Base-by-base conservation (phyloP, 441 rosid species). In the Mallotus repandus region DNA sequence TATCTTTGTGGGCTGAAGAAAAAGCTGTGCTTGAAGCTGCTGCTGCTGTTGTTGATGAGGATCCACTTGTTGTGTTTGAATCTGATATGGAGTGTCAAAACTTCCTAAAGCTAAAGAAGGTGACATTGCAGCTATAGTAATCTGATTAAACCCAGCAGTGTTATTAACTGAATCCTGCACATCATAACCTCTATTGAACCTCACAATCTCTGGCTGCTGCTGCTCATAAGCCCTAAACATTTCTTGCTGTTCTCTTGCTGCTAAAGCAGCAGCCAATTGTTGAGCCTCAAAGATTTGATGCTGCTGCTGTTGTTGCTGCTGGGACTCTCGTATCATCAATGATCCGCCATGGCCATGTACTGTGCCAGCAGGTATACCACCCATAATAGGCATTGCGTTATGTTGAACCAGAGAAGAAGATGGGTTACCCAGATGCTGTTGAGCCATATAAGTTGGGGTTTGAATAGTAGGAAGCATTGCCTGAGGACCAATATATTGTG, bases 401-500 rank as follows among this genome's bases (percentile, higher is more conserved):
- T 82, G 87, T n/a, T 79, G 86, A 61, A 78, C 68, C 69, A 78
- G 59, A 1, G 93, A 82, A 2, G 91, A 79, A 64, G 81, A 72
- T n/a, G 86, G 79, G 63, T 72, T 77, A 0, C 78, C 76, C 52
- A 70, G 84, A 68, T 74, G 89, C 38, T 64, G 79, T 58, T 54
- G 88, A 4, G 61, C 5, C 53, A 63, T 35, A 43, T 53, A 72
- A 5, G 62, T 38, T 9, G 69, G 54, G 0, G 70, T 25, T 16
- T 52, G 68, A 7, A 62, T 14, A 32, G 80, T 81, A 0, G 98
- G 92, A 56, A 89, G 80, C 92, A 88, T 68, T 19, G 96, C 93
- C 60, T 87, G 93, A 54, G 92, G 89, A 9, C 94, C 98, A 45
- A 86, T 81, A 70, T 84, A 90, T 13, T 68, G 32, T 3, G 96